These are phyloP conservation scores for Rhinocladiella similis DNA, from an alignment of 2,329 filamentous ascomycete species.

Conservation along the genomic window DNA sequence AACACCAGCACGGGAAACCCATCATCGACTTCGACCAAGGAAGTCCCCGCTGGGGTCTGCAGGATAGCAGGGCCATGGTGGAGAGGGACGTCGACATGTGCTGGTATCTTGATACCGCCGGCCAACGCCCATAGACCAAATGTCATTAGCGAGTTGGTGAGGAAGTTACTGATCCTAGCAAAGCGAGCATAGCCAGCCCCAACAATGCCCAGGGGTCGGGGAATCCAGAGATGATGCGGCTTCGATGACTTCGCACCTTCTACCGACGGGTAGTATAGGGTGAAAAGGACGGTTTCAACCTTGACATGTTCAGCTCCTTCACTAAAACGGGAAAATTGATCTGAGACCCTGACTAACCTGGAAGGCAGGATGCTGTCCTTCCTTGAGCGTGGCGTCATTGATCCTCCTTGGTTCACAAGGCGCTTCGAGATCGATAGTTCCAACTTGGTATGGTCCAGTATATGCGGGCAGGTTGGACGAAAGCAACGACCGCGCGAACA, in stretches of 20 bases:
- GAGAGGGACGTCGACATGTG: conserved; percentile 29
- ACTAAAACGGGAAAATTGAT: not conserved
- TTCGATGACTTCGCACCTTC: conserved; percentile 18
- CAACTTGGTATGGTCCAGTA: conserved; percentile 27
- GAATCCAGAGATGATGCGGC: conserved; percentile 29
- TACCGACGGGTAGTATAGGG: conserved; percentile 28
- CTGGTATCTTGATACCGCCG: conserved; percentile 28
- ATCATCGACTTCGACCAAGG: conserved; percentile 14
- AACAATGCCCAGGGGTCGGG: conserved; percentile 24
- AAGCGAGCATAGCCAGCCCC: conserved; percentile 29
- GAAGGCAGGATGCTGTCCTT: conserved; percentile 23
- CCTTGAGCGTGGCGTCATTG: conserved; percentile 24
- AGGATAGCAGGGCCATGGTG: conserved; percentile 10
- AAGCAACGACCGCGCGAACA: conserved; percentile 23
- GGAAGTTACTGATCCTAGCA: conserved; percentile 28
- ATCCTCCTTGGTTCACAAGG: conserved; percentile 23
- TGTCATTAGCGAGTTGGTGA: conserved; percentile 27
- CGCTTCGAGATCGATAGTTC: conserved; percentile 28
- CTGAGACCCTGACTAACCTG: conserved; percentile 11
- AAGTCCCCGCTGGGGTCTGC: conserved; percentile 3
- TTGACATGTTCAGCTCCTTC: not conserved
- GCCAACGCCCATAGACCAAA: conserved; percentile 25
- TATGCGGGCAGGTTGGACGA: conserved; percentile 28
- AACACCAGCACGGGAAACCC: conserved; percentile 29
- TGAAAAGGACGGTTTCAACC: conserved; percentile 31